A percentile compares a stretch with the other conserved stretches of the same genome.
Evolutionary conservation across 108 stramenopile genomes (phyloP).

Genomic region (Stephanodiscus minutulus): DNA sequence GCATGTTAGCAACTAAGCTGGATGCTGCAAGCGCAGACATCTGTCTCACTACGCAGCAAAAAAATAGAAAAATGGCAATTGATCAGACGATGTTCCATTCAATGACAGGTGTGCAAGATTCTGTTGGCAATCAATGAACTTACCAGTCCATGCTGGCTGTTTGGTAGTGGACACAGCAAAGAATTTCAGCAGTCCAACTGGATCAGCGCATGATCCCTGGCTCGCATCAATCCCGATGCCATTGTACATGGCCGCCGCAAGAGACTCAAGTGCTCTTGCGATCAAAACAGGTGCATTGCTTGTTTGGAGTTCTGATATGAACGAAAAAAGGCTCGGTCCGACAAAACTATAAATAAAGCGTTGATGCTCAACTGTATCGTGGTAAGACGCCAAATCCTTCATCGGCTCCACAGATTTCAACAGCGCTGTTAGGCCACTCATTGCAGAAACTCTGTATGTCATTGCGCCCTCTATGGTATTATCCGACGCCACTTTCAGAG

Average conservation of each 20-base stretch:
- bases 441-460: constrained; percentile 63
- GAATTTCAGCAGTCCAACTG: constrained; percentile 22
- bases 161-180: constrained; percentile 27
- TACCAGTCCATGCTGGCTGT: constrained; percentile 43
- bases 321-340: constrained; percentile 38
- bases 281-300: constrained; percentile 64
- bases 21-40: constrained; percentile 56
- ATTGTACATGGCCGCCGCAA: constrained; percentile 61
- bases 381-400: constrained; percentile 11
- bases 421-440: constrained; percentile 50
- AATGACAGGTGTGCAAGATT: background rate
- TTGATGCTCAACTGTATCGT: constrained; percentile 20
- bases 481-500: constrained; percentile 35
- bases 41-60: constrained; percentile 41
- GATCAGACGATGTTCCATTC: background rate
- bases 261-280: constrained; percentile 68
- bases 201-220: constrained; percentile 8
- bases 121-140: constrained; percentile 58
- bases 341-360: constrained; percentile 28
- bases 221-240: constrained; percentile 43
- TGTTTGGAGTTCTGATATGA: constrained; percentile 20
- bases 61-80: background rate
- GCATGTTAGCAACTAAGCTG: constrained; percentile 48
- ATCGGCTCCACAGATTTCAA: constrained; percentile 40
- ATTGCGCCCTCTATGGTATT: constrained; percentile 53